Evolutionary conservation across 2,329 filamentous ascomycete genomes (phyloP).

Genomic region (Alternaria ethzedia): DNA sequence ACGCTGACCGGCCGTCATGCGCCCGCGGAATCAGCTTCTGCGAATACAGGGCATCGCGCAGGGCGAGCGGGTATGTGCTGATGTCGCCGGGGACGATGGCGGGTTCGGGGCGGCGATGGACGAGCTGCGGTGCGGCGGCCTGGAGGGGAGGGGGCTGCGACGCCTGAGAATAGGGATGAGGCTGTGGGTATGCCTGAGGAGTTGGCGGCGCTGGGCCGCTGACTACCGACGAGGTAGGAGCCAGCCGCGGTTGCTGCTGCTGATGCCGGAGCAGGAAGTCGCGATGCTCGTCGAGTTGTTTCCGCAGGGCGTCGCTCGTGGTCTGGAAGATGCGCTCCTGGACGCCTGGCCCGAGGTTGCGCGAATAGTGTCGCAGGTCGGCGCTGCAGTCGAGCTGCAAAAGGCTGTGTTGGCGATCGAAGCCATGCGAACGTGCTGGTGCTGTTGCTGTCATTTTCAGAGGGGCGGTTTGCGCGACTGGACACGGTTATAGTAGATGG

Average conservation of each 20-base stretch:
- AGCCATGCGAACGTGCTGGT: constrained; percentile 5
- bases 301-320: constrained; percentile 26
- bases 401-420: constrained; percentile 24
- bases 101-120: background rate
- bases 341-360: constrained; percentile 29
- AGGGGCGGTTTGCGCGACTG: background rate
- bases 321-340: constrained; percentile 27
- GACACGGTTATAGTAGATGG: constrained; percentile 1
- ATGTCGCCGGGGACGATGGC: constrained; percentile 9
- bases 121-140: constrained; percentile 10
- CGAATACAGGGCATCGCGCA: constrained; percentile 14
- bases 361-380: constrained; percentile 27
- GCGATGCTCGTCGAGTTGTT: constrained; percentile 28
- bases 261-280: constrained; percentile 22
- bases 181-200: background rate
- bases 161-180: background rate
- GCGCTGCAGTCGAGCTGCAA: constrained; percentile 31
- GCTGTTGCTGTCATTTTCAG: constrained; percentile 12
- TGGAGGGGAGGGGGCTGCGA: constrained; percentile 17
- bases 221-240: constrained; percentile 7
- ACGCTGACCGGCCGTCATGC: constrained; percentile 1
- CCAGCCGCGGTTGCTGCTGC: constrained; percentile 16
- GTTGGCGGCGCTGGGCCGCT: constrained; percentile 1
- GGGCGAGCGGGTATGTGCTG: constrained; percentile 17
- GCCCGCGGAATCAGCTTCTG: constrained; percentile 2